Conservation (phyloP, 345 rosid genomes). For the Zanthoxylum bungeanum region DNA sequence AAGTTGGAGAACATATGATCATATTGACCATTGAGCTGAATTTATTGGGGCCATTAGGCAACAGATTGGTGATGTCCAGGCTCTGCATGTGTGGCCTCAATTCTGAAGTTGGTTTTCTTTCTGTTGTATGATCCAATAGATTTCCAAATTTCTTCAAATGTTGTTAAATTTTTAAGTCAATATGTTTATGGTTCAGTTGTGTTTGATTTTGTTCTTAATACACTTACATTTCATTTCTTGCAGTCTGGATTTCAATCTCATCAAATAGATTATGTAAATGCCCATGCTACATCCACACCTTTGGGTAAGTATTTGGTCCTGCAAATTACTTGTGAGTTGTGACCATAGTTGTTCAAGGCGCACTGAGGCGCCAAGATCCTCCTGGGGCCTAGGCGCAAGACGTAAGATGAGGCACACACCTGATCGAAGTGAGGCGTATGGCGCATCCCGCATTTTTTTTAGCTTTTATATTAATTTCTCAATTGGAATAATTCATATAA, state of each 20-base stretch:
- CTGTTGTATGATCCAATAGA: neutral
- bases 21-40: neutral
- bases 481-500: too few species aligned
- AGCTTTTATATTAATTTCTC: too few species aligned
- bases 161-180: neutral
- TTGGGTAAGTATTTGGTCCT: slow-evolving; percentile 52
- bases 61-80: neutral
- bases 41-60: neutral
- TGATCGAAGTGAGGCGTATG: too few species aligned
- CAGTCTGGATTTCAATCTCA: slow-evolving; percentile 76
- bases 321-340: too few species aligned
- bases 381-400: too few species aligned
- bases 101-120: neutral
- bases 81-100: neutral
- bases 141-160: neutral
- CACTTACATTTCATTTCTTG: slow-evolving; percentile 24
- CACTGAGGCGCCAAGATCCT: too few species aligned
- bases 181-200: neutral
- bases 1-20: neutral
- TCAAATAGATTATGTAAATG: slow-evolving; percentile 85
- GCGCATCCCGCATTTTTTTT: too few species aligned
- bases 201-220: slow-evolving; percentile 20
- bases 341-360: too few species aligned
- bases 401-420: too few species aligned
- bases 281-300: slow-evolving; percentile 96